Percentiles rank a stretch among this genome's conserved stretches.
Conservation (phyloP, 2,329 filamentous ascomycete genomes). For the Beauveria caledonica region DNA sequence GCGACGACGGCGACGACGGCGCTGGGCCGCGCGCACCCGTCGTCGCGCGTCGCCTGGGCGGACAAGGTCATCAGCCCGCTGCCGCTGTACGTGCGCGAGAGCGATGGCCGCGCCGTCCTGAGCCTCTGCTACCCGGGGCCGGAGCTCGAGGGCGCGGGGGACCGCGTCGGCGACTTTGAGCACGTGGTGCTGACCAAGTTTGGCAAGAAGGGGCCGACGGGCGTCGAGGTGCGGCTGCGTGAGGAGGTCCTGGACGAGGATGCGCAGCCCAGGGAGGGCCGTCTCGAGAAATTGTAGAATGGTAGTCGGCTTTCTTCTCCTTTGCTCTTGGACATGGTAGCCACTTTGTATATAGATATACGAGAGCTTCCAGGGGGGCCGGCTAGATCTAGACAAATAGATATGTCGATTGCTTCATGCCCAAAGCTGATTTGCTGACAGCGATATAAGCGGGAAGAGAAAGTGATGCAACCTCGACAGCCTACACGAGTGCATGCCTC, state of each 20-base stretch:
- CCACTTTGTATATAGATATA: background rate
- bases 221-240: constrained; percentile 44
- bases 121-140: constrained; percentile 49
- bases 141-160: constrained; percentile 38
- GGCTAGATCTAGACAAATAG: no score
- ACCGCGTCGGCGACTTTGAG: constrained; percentile 47
- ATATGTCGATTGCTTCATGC: background rate
- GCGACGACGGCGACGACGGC: constrained; percentile 32
- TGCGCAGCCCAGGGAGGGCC: constrained; percentile 19
- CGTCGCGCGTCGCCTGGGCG: constrained; percentile 43
- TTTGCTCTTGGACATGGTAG: background rate
- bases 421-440: background rate
- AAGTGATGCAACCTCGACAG: no score
- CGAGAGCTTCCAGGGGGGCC: no score
- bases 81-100: constrained; percentile 33
- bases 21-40: constrained; percentile 30
- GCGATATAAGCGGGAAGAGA: background rate
- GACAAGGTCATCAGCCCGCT: constrained; percentile 55
- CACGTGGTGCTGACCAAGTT: constrained; percentile 51
- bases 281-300: constrained; percentile 20
- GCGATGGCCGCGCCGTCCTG: constrained; percentile 42
- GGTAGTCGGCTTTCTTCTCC: background rate
- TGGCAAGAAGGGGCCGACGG: constrained; percentile 38
- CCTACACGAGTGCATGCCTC: no score
- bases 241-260: constrained; percentile 42